These are phyloP conservation scores for Linderniella brevidens DNA, from an alignment of 257 asterid species.

Conservation along the genomic window DNA sequence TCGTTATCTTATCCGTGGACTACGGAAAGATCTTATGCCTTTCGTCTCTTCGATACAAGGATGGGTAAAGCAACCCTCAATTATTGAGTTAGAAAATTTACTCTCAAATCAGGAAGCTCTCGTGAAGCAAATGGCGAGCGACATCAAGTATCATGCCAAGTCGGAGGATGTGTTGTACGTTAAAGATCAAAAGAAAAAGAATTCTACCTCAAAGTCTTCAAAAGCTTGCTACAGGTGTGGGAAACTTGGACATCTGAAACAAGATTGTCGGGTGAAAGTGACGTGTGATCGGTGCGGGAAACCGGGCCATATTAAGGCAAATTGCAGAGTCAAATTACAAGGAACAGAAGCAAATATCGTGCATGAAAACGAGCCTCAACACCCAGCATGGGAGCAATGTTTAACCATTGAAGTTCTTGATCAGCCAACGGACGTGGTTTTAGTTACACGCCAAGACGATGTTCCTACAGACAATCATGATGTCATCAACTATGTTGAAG, in stretches of 20 bases:
- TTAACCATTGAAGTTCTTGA: not conserved
- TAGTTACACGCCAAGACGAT: no score
- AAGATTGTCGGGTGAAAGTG: no score
- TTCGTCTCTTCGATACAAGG: conserved; percentile 7
- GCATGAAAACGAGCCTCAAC: not conserved
- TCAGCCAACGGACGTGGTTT: no score
- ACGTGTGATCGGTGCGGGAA: no score
- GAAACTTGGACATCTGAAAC: not conserved
- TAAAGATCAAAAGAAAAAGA: not conserved
- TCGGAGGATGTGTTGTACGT: no score
- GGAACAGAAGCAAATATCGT: not conserved
- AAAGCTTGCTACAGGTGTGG: not conserved
- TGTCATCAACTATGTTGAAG: no score
- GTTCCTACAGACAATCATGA: no score
- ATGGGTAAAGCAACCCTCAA: conserved; percentile 9
- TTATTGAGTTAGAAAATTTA: conserved; percentile 7
- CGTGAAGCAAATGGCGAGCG: conserved; percentile 11
- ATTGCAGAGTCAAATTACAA: not conserved
- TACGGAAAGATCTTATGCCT: conserved; percentile 6
- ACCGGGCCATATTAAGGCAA: no score
- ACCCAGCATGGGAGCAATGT: conserved; percentile 2
- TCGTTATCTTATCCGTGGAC: conserved; percentile 8
- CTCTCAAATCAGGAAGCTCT: conserved; percentile 12
- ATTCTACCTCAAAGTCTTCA: not conserved
- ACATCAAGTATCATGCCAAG: no score